phyloP scores from a whole-genome alignment of 1,139 yeast genomes.

The Kodamaea alishanica region DNA sequence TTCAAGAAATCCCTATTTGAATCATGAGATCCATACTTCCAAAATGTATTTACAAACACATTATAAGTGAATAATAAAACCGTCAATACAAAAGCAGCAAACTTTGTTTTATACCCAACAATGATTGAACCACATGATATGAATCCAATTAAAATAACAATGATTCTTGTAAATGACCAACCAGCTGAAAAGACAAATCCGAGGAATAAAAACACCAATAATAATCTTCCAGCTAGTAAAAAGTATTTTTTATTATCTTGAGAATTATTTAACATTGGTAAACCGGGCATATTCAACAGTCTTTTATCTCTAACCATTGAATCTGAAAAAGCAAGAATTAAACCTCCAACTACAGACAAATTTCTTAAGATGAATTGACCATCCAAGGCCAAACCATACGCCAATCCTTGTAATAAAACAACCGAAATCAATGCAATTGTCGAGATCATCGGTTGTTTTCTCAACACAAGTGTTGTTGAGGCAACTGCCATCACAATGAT shows the following conservation, averaged over 20 bases:
- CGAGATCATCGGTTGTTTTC: conserved; percentile 69
- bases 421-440: conserved; percentile 69
- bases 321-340: conserved; percentile 84
- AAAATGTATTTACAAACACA: conserved; percentile 79
- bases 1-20: conserved; percentile 86
- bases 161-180: conserved; percentile 64
- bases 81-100: conserved; percentile 79
- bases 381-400: conserved; percentile 85
- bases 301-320: conserved; percentile 80
- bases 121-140: conserved; percentile 75
- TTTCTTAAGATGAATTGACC: conserved; percentile 80
- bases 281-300: conserved; percentile 74
- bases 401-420: conserved; percentile 79
- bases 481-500: conserved; percentile 70
- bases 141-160: conserved; percentile 70
- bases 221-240: conserved; percentile 82
- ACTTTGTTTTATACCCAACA: conserved; percentile 89
- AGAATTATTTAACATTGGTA: conserved; percentile 81
- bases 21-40: conserved; percentile 70
- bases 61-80: conserved; percentile 73
- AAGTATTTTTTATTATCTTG: conserved; percentile 86
- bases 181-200: conserved; percentile 80
- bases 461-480: conserved; percentile 66
- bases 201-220: conserved; percentile 79
- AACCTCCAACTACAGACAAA: conserved; percentile 88